These are phyloP conservation scores for Acanthamoeba pearcei DNA, from an alignment of 208 protist genomes.

Conservation along the genomic window DNA sequence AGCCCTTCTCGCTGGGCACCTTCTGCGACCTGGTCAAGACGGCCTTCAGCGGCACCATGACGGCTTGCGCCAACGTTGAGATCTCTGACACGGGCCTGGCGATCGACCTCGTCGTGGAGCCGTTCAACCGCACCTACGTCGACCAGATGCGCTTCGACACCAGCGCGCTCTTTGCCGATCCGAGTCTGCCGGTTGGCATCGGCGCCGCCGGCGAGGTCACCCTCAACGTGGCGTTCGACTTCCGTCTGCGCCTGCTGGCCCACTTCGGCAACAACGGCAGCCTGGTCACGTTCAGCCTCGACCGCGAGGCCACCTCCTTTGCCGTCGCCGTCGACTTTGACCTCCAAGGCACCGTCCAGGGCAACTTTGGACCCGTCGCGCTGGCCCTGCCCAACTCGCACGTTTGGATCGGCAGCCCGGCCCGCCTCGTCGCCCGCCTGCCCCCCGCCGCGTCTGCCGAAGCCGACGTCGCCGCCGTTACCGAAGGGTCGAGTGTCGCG, in stretches of 20 bases:
- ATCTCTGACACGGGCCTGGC: background rate
- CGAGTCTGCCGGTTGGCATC: background rate
- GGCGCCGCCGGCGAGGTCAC: constrained; percentile 34
- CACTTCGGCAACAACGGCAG: background rate
- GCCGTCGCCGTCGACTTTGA: background rate
- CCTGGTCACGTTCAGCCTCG: background rate
- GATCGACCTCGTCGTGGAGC: constrained; percentile 13
- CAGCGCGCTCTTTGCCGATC: background rate
- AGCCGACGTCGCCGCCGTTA: background rate
- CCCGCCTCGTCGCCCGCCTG: background rate
- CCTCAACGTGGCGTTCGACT: background rate
- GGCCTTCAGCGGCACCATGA: constrained; percentile 22
- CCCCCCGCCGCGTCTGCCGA: background rate
- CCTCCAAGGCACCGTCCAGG: background rate
- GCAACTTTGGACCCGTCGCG: constrained; percentile 32
- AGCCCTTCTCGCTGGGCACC: constrained; percentile 37
- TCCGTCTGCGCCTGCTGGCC: background rate
- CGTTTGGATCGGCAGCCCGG: constrained; percentile 39
- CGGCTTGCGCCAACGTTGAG: constrained; percentile 25
- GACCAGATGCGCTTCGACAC: constrained; percentile 23
- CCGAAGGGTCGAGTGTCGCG: background rate
- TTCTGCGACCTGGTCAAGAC: background rate
- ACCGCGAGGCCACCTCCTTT: constrained; percentile 18
- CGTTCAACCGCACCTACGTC: constrained; percentile 34
- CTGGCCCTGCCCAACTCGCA: background rate